phyloP scores from a whole-genome alignment of 164 flowering plant genomes.

The Berberis thunbergii region DNA sequence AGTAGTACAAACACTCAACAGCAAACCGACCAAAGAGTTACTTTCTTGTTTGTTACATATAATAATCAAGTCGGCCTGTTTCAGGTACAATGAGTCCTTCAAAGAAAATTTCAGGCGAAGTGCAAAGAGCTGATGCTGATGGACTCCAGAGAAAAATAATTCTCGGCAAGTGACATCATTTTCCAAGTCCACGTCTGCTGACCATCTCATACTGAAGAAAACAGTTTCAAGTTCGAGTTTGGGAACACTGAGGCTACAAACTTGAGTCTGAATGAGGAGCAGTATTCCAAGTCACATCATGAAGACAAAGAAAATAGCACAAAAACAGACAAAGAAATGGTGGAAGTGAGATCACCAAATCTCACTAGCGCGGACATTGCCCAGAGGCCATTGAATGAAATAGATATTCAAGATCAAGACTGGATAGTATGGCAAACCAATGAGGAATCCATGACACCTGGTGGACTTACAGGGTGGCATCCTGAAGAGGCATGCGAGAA shows the following conservation, averaged over 20 bases:
- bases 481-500: constrained; percentile 16
- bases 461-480: constrained; percentile 9
- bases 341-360: constrained; percentile 9
- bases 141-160: constrained; percentile 7
- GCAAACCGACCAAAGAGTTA: no score
- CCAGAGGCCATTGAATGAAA: constrained; percentile 6
- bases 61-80: neutral
- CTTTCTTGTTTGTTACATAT: neutral
- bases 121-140: constrained; percentile 10
- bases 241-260: neutral
- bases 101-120: constrained; percentile 7
- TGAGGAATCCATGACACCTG: constrained; percentile 8
- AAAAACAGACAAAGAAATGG: constrained; percentile 10
- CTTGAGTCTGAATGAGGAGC: constrained; percentile 6
- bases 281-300: constrained; percentile 3
- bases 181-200: constrained; percentile 17
- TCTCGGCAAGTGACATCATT: neutral
- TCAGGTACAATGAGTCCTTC: constrained; percentile 9
- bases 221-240: constrained; percentile 13
- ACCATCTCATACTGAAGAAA: constrained; percentile 5
- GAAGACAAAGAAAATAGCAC: constrained; percentile 4
- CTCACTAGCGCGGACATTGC: neutral
- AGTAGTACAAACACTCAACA: no score
- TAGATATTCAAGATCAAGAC: constrained; percentile 11
- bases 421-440: constrained; percentile 5